Percentiles rank a stretch among this genome's conserved stretches.
These are phyloP conservation scores for Calonectria hawksworthii DNA, from an alignment of 2,329 filamentous ascomycete species.

Conservation along the genomic window DNA sequence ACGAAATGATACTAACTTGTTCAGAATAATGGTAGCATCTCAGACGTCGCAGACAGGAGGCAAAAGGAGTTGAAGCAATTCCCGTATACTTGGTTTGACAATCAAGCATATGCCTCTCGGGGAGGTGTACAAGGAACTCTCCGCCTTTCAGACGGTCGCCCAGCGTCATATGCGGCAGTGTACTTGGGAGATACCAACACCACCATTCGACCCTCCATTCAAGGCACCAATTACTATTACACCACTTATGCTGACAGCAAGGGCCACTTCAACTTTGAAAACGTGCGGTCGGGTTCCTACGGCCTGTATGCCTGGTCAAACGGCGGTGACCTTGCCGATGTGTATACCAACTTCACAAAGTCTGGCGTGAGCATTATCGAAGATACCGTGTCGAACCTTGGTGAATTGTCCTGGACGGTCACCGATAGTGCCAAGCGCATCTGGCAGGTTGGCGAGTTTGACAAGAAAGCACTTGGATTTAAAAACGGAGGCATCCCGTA, in stretches of 20 bases:
- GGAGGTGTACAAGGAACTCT: neutral
- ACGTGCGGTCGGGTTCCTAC: neutral
- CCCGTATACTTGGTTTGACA: neutral
- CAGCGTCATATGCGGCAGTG: neutral
- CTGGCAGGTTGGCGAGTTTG: neutral
- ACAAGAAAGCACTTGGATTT: neutral
- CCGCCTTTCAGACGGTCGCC: neutral
- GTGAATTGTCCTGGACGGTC: neutral
- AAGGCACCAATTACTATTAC: neutral
- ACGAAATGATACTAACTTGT: neutral
- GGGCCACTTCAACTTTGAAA: neutral
- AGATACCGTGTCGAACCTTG: neutral
- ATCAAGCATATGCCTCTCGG: neutral
- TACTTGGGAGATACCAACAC: neutral
- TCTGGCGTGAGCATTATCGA: neutral
- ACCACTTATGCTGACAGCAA: neutral
- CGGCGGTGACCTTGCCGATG: neutral
- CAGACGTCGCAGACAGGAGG: neutral
- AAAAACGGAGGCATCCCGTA: neutral
- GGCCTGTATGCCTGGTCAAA: conserved; percentile 1
- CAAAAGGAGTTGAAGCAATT: neutral
- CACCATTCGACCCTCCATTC: neutral
- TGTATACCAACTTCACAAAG: neutral
- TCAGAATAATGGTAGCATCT: neutral
- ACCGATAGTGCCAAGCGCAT: neutral